A percentile compares a stretch with the other conserved stretches of the same genome.
Conservation (phyloP, 192 early-diverging fungal genomes). For the Tieghemiomyces parasiticus region DNA sequence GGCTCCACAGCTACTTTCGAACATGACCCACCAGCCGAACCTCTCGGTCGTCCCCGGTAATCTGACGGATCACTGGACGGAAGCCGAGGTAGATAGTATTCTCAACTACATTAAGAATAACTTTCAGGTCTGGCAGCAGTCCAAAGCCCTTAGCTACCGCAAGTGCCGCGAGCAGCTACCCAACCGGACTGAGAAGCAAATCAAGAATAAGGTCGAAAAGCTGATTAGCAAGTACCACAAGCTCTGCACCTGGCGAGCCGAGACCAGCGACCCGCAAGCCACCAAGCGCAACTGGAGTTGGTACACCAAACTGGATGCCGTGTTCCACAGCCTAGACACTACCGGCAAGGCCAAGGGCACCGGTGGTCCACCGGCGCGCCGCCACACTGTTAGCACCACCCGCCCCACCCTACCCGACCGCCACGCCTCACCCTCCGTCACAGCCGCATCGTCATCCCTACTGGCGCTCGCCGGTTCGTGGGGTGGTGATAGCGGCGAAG, state of each 20-base stretch:
- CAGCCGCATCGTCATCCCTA: conserved; percentile 9
- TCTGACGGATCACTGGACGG: conserved; percentile 12
- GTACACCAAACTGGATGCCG: conserved; percentile 10
- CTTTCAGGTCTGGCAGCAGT: conserved; percentile 11
- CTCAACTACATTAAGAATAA: conserved; percentile 11
- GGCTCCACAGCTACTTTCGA: neutral
- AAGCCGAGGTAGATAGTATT: conserved; percentile 5
- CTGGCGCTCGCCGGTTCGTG: conserved; percentile 6
- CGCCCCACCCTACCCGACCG: neutral
- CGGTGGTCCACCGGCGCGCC: neutral
- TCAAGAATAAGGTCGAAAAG: conserved; percentile 11
- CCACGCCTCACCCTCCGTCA: conserved; percentile 6
- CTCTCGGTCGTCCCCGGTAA: neutral
- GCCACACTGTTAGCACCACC: neutral
- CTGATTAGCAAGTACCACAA: conserved; percentile 11
- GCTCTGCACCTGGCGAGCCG: conserved; percentile 8
- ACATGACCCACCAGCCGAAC: neutral
- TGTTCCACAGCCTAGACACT: conserved; percentile 4
- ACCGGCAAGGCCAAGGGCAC: neutral
- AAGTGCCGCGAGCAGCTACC: conserved; percentile 9
- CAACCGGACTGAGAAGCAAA: conserved; percentile 11
- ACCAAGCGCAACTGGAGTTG: conserved; percentile 9
- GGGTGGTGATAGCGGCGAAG: too few relatives aligned
- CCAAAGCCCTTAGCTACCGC: conserved; percentile 10
- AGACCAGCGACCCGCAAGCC: conserved; percentile 1